Evolutionary conservation across 192 early-diverging fungal genomes (phyloP), one percentile per base, ranked within the genome.

Genomic region (Mortierella claussenii): DNA sequence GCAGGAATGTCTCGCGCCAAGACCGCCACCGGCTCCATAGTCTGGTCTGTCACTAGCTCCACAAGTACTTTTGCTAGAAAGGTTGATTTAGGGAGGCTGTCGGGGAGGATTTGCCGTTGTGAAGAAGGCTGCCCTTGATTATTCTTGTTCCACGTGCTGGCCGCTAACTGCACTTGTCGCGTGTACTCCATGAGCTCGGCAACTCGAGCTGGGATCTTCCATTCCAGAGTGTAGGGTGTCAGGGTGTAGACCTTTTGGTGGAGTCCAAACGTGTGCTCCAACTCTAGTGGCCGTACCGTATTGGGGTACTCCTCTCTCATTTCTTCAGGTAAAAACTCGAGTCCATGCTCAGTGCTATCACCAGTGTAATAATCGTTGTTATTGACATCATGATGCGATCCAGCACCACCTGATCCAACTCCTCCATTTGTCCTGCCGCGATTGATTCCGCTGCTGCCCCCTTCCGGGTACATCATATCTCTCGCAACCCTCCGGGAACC

Each of bases 231-330:
- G 37, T 76, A 76, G 17, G 73, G 73, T 7, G 73, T 76, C 24
- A 62, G 18, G 21, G 51, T 43, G 30, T 76, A 76, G 37, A 76
- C 73, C n/a, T 76, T 76, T 51, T 76, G 73, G 21, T 76, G 51
- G 24, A 76, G 37, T n/a, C 73, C 73, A n/a, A 76, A 67, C 0
- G 73, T 76, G 32, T 76, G 73, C 18, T 76, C 45, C 27, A 76
- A 59, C 11, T 50, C 59, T 11, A 76, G 59, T 15, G 64, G 58
- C 13, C n/a, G 50, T 20, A 55, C 44, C 23, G 58, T 60, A 24
- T 60, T 66, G 27, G 73, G 73, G n/a, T 67, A 76, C 28, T 76
- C 73, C 50, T 76, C 64, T 3, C 73, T 52, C 53, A 62, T 61
- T 34, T 76, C 73, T 1, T 62, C 58, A 11, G 73, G 73, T 32